Evolutionary conservation across 2,329 filamentous ascomycete species (phyloP), one percentile per base, ranked within the genome.

Genomic region (Tympanopsis confertula): DNA sequence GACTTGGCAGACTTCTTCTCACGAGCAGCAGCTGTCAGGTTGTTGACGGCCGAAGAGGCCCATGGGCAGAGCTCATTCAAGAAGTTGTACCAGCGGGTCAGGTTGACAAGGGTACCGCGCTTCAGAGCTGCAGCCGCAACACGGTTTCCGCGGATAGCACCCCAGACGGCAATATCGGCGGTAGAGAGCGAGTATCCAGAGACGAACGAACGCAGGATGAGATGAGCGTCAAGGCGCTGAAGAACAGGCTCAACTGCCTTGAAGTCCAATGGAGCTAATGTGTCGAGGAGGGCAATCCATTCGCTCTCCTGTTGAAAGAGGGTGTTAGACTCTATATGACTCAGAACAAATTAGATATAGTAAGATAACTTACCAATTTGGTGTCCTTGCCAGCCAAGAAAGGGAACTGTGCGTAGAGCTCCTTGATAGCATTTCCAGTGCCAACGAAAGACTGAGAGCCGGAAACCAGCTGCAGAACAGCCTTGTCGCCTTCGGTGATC

Each of bases 41-140:
- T 66, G 53, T 86, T 86, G 47, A 86, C 68, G 41, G 82, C 80
- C 46, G 68, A 62, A 51, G 79, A 71, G 41, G 86, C 74, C 69
- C 87, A 85, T 13, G 82, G 82, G 59, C 88, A 83, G 26, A 73
- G 75, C 49, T 85, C 75, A 59, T 94, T 86, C 47, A 96, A 69
- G 57, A 82, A 94, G 50, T 68, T 73, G 61, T 88, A 94, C 89
- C 89, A 96, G 46, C 89, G 76, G 38, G 76, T 74, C 42, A 94
- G 59, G 58, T 91, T 94, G 41, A 72, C 66, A 47, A 89, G 75
- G 19, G 75, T 65, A 33, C 80, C 83, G 61, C 86, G 85, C 62
- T 85, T 84, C 49, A 94, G 70, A 48, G 84, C 85, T 3, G 84
- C 78, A 47, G 83, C 71, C 14, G 85, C 82, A n/a, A 87, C 84